Conservation (phyloP, 441 rosid genomes). For the Adansonia grandidieri region DNA sequence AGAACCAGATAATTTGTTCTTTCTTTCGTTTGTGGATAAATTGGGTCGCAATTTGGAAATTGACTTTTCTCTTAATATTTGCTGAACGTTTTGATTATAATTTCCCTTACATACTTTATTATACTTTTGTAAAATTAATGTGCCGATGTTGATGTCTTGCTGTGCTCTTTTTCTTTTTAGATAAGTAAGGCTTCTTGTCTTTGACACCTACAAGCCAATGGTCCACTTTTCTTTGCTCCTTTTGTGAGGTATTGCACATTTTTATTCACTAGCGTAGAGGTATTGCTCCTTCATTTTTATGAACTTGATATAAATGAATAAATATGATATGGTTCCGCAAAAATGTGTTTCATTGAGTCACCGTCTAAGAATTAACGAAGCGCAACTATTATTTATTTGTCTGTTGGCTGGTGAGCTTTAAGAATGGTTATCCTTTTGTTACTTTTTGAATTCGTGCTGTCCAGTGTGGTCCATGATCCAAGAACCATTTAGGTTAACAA, state of each 20-base stretch:
- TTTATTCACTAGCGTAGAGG: constrained; percentile 7
- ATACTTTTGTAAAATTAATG: not conserved
- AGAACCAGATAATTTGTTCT: constrained; percentile 29
- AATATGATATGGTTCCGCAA: not conserved
- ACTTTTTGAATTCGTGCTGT: not conserved
- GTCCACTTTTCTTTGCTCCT: not conserved
- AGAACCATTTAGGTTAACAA: not conserved
- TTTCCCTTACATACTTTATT: not conserved
- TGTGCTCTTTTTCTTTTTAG: constrained; percentile 13
- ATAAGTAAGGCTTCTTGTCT: not conserved
- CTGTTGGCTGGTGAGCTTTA: not conserved
- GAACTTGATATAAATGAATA: not conserved
- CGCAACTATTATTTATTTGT: not conserved
- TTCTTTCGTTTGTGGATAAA: not conserved
- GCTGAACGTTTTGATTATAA: not conserved
- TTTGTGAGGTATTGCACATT: not conserved
- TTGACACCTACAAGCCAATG: constrained; percentile 21
- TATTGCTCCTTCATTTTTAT: not conserved
- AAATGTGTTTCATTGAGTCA: constrained; percentile 3
- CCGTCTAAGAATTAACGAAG: not conserved
- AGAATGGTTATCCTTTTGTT: constrained; percentile 14
- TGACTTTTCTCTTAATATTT: not conserved
- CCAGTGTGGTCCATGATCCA: not conserved
- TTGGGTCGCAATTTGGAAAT: constrained; percentile 12
- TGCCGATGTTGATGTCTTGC: not conserved